phyloP scores from a whole-genome alignment of 768 basidiomycete species.

The Podaxis sp. region DNA sequence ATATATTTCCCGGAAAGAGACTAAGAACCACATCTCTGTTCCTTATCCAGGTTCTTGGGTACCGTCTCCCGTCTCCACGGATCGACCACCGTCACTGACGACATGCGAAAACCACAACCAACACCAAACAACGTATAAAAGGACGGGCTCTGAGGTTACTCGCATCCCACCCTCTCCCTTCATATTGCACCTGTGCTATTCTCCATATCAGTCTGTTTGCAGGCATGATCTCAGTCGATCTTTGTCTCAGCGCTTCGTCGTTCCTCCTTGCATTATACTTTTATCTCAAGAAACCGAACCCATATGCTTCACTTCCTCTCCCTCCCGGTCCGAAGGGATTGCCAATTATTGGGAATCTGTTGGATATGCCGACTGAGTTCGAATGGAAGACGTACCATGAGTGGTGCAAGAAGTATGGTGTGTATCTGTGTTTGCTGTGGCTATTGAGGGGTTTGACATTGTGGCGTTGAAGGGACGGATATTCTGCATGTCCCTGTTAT shows the following conservation, averaged over 20 bases:
- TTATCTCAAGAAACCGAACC: constrained; percentile 15
- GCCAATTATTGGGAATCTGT: constrained; percentile 40
- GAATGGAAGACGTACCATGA: constrained; percentile 36
- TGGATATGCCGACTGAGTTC: constrained; percentile 34
- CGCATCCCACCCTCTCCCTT: no score
- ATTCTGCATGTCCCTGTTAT: constrained; percentile 27
- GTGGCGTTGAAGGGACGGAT: constrained; percentile 22
- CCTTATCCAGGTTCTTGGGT: no score
- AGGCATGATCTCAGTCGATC: constrained; percentile 16
- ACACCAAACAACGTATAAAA: background rate
- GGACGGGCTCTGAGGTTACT: background rate
- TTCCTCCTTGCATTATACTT: constrained; percentile 22
- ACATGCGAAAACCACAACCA: no score
- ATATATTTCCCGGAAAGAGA: no score
- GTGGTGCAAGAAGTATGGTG: constrained; percentile 39
- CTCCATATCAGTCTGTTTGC: background rate
- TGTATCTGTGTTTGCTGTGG: background rate
- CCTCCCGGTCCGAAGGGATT: constrained; percentile 42
- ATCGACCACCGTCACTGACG: no score
- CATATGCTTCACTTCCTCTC: constrained; percentile 20
- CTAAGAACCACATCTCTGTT: no score
- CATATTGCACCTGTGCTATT: background rate
- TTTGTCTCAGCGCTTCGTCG: constrained; percentile 13
- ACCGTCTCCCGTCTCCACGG: no score
- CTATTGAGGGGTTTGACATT: no score